A percentile compares a stretch with the other conserved stretches of the same genome.
Evolutionary conservation across 176 grass and related monocot species (phyloP).

Genomic region (Paspalum notatum): DNA sequence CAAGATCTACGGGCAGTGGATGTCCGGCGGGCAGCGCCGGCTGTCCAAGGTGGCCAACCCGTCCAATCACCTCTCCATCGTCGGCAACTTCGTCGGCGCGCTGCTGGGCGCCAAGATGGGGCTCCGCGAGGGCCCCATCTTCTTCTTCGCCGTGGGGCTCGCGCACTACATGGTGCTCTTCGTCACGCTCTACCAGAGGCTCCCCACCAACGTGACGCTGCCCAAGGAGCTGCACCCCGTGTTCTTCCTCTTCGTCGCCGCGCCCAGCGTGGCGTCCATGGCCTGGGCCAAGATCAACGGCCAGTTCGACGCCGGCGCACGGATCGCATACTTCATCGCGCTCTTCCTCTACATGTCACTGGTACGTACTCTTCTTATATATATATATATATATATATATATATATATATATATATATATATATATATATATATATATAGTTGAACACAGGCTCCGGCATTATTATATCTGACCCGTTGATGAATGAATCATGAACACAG

Average conservation of each 20-base stretch:
- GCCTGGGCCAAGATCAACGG: slow-evolving; percentile 89
- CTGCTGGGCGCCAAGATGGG: slow-evolving; percentile 80
- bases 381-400: too few relatives aligned
- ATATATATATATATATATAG: too few relatives aligned
- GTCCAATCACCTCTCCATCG: slow-evolving; percentile 86
- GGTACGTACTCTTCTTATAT: too few relatives aligned
- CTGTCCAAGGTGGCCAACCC: slow-evolving; percentile 93
- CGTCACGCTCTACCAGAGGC: slow-evolving; percentile 97
- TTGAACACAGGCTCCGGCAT: too few relatives aligned
- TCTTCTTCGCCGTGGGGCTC: slow-evolving; percentile 89
- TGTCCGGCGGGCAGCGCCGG: slow-evolving; percentile 72
- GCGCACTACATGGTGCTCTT: slow-evolving; percentile 94
- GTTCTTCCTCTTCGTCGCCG: slow-evolving; percentile 96
- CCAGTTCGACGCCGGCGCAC: slow-evolving; percentile 65
- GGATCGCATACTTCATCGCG: slow-evolving; percentile 89
- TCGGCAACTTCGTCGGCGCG: slow-evolving; percentile 94
- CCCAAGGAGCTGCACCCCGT: slow-evolving; percentile 97
- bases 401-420: too few relatives aligned
- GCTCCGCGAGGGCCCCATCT: slow-evolving; percentile 73
- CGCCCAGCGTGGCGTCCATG: slow-evolving; percentile 83
- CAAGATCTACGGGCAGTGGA: slow-evolving; percentile 99
- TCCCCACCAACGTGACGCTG: slow-evolving; percentile 83
- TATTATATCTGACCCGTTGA: too few relatives aligned
- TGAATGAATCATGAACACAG: slow-evolving; percentile 19
- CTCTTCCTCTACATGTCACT: slow-evolving; percentile 93